Conservation (phyloP, 257 asterid genomes). For the Henckelia pumila region DNA sequence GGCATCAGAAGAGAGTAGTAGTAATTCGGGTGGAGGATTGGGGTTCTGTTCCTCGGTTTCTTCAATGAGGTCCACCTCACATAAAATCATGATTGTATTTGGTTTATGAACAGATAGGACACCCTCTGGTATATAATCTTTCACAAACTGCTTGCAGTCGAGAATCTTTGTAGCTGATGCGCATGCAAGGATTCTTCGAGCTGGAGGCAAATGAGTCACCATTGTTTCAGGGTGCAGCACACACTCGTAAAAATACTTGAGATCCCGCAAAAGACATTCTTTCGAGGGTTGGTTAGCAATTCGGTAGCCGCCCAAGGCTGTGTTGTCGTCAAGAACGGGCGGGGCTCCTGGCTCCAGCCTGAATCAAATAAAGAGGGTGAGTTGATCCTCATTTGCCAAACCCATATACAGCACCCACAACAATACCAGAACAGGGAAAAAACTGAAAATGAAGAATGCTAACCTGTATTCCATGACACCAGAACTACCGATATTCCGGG, state of each 20-base stretch:
- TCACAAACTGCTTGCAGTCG: slow-evolving; percentile 90
- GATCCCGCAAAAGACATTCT: slow-evolving; percentile 65
- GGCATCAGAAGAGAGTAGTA: slow-evolving; percentile 62
- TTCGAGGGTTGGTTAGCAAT: slow-evolving; percentile 46
- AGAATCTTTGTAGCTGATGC: slow-evolving; percentile 57
- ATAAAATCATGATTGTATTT: slow-evolving; percentile 51
- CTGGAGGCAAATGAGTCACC: slow-evolving; percentile 41
- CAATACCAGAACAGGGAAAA: neutral
- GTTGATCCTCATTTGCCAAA: neutral
- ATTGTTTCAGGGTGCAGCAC: slow-evolving; percentile 68
- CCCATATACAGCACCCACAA: neutral
- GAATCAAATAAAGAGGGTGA: slow-evolving; percentile 23
- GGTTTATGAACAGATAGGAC: slow-evolving; percentile 32
- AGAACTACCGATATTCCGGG: slow-evolving; percentile 64
- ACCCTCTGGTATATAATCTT: slow-evolving; percentile 60
- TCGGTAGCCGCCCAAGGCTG: slow-evolving; percentile 21
- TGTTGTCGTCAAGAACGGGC: slow-evolving; percentile 27
- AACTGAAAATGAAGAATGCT: slow-evolving; percentile 11
- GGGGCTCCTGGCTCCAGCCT: slow-evolving; percentile 78
- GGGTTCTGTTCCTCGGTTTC: slow-evolving; percentile 38
- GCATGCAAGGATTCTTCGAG: slow-evolving; percentile 41
- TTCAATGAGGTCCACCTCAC: slow-evolving; percentile 79
- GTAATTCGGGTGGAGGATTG: slow-evolving; percentile 79
- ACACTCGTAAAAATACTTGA: slow-evolving; percentile 61
- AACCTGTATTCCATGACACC: slow-evolving; percentile 89